Evolutionary conservation across 2,329 filamentous ascomycete species (phyloP).

Genomic region (Fragosphaeria purpurea): DNA sequence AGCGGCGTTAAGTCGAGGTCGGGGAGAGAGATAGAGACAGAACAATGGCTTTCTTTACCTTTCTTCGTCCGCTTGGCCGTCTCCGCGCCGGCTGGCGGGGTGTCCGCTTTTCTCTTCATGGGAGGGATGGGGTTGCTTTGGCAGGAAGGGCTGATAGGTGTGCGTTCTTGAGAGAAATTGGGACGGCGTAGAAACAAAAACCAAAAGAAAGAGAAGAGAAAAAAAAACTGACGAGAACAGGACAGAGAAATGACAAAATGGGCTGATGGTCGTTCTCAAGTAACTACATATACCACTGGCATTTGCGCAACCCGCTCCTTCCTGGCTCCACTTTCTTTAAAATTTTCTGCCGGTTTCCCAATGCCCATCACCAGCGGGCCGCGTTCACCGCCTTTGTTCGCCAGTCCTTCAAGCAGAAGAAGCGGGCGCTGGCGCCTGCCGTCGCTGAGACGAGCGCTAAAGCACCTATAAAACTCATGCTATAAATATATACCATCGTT

Average conservation of each 20-base stretch:
- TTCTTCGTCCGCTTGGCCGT: slow-evolving; percentile 40
- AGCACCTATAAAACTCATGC: too few species aligned
- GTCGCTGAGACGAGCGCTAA: too few species aligned
- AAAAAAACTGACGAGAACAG: slow-evolving; percentile 3
- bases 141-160: too few species aligned
- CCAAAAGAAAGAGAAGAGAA: neutral
- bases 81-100: slow-evolving; percentile 31
- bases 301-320: neutral
- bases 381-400: too few species aligned
- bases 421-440: too few species aligned
- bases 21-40: neutral
- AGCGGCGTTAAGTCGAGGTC: too few species aligned
- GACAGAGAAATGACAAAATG: slow-evolving; percentile 1
- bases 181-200: neutral
- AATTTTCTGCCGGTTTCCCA: too few species aligned
- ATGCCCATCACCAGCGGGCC: too few species aligned
- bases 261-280: slow-evolving; percentile 5
- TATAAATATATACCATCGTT: too few species aligned
- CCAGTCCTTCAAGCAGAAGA: too few species aligned
- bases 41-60: slow-evolving; percentile 22
- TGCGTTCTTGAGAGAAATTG: neutral
- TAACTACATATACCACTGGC: neutral
- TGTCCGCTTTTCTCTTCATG: slow-evolving; percentile 33
- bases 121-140: neutral
- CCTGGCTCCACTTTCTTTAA: neutral